Percentiles rank a stretch among this genome's conserved stretches.
These are phyloP conservation scores for Chlorophyllum brunneum DNA, from an alignment of 768 basidiomycete species.

Conservation along the genomic window DNA sequence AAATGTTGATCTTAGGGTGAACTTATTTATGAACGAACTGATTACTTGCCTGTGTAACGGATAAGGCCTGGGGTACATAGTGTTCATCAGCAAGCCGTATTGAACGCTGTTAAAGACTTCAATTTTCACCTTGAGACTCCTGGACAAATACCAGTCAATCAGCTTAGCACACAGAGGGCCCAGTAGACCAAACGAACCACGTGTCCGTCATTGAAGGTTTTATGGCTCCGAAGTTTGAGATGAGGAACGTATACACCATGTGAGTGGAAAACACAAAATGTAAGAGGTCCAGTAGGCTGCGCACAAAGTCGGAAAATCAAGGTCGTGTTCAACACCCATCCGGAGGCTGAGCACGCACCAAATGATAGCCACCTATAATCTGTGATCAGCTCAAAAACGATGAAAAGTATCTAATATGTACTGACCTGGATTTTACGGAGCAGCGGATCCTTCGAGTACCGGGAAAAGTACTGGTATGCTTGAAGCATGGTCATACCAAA, in stretches of 20 bases:
- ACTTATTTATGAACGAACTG: neutral
- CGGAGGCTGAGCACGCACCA: neutral
- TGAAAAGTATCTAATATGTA: neutral
- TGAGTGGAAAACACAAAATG: slow-evolving; percentile 1
- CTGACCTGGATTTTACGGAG: neutral
- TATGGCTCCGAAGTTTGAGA: neutral
- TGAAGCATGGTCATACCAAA: slow-evolving; percentile 5
- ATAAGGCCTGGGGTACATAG: neutral
- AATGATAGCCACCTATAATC: neutral
- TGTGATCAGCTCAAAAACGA: neutral
- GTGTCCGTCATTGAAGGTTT: neutral
- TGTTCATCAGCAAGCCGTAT: too few relatives aligned
- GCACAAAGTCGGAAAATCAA: neutral
- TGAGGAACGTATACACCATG: neutral
- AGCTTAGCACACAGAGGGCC: neutral
- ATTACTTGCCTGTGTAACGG: neutral
- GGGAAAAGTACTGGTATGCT: neutral
- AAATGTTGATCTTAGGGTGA: neutral
- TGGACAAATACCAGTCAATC: neutral
- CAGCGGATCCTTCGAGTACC: neutral
- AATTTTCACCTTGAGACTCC: slow-evolving; percentile 2
- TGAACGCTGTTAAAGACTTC: too few relatives aligned
- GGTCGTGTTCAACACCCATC: neutral
- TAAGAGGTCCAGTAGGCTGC: neutral
- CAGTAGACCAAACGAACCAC: neutral